phyloP scores from a whole-genome alignment of 2,329 filamentous ascomycete species.

The Aspergillus texensis region DNA sequence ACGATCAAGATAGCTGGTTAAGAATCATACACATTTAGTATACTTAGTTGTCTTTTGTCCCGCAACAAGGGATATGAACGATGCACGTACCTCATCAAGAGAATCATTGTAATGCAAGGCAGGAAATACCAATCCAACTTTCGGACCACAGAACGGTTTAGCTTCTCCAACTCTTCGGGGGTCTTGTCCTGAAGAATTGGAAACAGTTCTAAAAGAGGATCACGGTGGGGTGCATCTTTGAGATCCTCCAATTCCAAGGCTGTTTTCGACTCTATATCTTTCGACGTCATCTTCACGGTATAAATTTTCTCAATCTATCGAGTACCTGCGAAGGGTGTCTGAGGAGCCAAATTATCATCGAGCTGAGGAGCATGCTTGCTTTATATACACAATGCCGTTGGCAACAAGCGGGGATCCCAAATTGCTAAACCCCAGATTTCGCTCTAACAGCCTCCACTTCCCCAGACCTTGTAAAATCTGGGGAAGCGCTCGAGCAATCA shows the following conservation, averaged over 20 bases:
- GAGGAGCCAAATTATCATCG: neutral
- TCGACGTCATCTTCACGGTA: neutral
- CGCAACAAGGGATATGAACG: neutral
- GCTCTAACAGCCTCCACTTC: neutral
- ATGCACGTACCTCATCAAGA: slow-evolving; percentile 12
- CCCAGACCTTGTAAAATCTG: neutral
- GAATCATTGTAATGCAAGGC: slow-evolving; percentile 16
- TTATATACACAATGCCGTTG: neutral
- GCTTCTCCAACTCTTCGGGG: slow-evolving; percentile 9
- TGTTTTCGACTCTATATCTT: neutral
- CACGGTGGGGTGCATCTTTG: neutral
- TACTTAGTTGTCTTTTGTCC: neutral
- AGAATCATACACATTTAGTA: neutral
- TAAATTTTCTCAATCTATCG: neutral
- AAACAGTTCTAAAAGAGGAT: slow-evolving; percentile 1
- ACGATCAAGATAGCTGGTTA: slow-evolving; percentile 13
- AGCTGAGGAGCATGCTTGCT: neutral
- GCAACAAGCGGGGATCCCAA: neutral
- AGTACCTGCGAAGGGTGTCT: neutral
- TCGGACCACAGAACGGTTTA: slow-evolving; percentile 14
- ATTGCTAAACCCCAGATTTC: neutral
- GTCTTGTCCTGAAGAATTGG: slow-evolving; percentile 11
- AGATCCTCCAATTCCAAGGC: neutral
- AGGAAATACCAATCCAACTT: slow-evolving; percentile 17
- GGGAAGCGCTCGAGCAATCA: neutral